Base-by-base conservation (phyloP, 2,329 filamentous ascomycete species). In the Sporothrix pseudoabietina region DNA sequence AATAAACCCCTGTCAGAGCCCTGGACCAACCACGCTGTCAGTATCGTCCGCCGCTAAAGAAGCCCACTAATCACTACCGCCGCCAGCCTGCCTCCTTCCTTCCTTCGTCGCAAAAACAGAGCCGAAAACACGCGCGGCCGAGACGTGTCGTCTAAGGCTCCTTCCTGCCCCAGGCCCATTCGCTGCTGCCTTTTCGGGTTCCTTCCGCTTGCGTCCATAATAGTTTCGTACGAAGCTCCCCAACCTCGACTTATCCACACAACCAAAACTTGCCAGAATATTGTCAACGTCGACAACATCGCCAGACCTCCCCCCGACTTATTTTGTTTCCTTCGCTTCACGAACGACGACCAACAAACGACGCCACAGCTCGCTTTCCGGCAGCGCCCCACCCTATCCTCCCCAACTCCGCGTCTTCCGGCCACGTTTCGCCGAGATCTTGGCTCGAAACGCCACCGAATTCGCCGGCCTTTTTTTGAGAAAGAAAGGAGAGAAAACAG, bases 141-240 rank as follows among this genome's bases (percentile, higher is more conserved):
- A 65, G 71, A 72, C 63, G 71, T 72, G 71, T 72, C 59, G 71
- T 68, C 61, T 49, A 30, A 22, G 22, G 32, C 57, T 22, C 49
- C 71, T n/a, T 32, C 10, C 55, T 16, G 12, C 14, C 44, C 10
- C 14, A 12, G 12, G 41, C 4, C 44, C 44, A 73, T 54, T 69
- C 65, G 71, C 65, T 61, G 71, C 8, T 69, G 65, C 71, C 65
- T 63, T 52, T 70, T 35, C 30, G 19, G 39, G 30, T 32, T 19
- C 68, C 19, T 32, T 19, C 68, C 30, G 19, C 32, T 30, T 41
- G 30, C 32, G 32, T 41, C 47, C 66, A 54, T n/a, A 39, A 41
- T 10, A 26, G 26, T 26, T 26, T 26, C 26, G 26, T 26, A n/a
- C n/a, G 61, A 26, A 47, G 7, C 57, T 19, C 61, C 61, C 22